These are phyloP conservation scores for Citrullus amarus DNA, from an alignment of 306 rosid genomes.

Conservation along the genomic window DNA sequence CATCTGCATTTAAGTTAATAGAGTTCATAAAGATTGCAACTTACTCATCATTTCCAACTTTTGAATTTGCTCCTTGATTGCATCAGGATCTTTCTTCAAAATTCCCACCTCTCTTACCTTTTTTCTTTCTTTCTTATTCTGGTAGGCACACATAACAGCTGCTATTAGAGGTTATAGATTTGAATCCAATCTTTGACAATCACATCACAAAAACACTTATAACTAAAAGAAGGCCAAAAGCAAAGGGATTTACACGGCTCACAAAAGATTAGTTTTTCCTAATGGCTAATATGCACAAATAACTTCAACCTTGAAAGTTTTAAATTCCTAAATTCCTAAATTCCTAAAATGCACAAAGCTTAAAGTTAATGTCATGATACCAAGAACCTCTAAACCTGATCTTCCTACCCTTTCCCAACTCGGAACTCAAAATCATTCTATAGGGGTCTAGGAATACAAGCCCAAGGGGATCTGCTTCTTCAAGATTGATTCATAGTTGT, in stretches of 20 bases:
- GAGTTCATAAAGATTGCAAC: slow-evolving; percentile 17
- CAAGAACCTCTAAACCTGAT: background rate
- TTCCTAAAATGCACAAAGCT: background rate
- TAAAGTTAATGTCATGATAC: background rate
- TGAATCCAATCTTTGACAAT: background rate
- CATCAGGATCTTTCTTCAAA: slow-evolving; percentile 97
- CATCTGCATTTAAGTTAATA: background rate
- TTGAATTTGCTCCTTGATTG: slow-evolving; percentile 66
- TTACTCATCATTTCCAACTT: slow-evolving; percentile 92
- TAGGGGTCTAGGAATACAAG: background rate
- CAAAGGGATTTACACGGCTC: background rate
- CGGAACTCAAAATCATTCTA: background rate
- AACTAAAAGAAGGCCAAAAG: background rate
- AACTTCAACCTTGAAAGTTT: background rate
- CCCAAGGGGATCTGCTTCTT: background rate
- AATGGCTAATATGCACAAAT: background rate
- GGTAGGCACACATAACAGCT: slow-evolving; percentile 17
- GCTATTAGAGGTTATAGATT: slow-evolving; percentile 3
- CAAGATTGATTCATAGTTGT: background rate
- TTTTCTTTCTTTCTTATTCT: slow-evolving; percentile 94
- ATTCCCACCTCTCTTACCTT: slow-evolving; percentile 99
- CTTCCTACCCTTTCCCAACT: background rate
- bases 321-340: background rate
- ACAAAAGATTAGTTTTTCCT: background rate
- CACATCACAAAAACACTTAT: background rate